phyloP scores from a whole-genome alignment of 2,329 filamentous ascomycete genomes.

The Macrophomina pseudophaseolina region DNA sequence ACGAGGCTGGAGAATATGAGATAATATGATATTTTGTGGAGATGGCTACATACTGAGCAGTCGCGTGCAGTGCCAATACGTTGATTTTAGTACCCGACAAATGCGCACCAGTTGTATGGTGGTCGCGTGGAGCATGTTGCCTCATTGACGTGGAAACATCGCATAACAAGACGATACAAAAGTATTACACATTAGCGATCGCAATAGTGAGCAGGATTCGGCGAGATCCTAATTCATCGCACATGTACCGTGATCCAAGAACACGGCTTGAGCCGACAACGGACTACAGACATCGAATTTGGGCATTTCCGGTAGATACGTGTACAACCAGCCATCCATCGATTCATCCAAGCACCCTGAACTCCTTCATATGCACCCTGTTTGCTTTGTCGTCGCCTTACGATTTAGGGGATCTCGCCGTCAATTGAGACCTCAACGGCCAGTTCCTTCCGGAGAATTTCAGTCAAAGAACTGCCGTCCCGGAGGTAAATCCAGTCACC shows the following conservation, averaged over 20 bases:
- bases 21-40: no score
- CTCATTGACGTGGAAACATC: no score
- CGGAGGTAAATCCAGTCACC: slow-evolving; percentile 89
- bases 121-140: no score
- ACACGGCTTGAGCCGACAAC: background rate
- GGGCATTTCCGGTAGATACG: background rate
- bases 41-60: no score
- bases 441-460: slow-evolving; percentile 77
- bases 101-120: no score
- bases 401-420: slow-evolving; percentile 29
- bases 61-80: no score
- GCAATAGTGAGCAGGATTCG: background rate
- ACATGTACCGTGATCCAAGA: background rate
- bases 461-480: slow-evolving; percentile 76
- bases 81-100: no score
- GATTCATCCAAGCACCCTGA: background rate
- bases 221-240: background rate
- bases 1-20: no score
- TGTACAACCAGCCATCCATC: slow-evolving; percentile 1
- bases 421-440: slow-evolving; percentile 60
- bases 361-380: slow-evolving; percentile 17
- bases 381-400: background rate
- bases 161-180: no score
- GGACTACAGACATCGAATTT: background rate
- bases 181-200: no score